Base-by-base conservation (phyloP, 306 rosid species). In the Bauhinia variegata region DNA sequence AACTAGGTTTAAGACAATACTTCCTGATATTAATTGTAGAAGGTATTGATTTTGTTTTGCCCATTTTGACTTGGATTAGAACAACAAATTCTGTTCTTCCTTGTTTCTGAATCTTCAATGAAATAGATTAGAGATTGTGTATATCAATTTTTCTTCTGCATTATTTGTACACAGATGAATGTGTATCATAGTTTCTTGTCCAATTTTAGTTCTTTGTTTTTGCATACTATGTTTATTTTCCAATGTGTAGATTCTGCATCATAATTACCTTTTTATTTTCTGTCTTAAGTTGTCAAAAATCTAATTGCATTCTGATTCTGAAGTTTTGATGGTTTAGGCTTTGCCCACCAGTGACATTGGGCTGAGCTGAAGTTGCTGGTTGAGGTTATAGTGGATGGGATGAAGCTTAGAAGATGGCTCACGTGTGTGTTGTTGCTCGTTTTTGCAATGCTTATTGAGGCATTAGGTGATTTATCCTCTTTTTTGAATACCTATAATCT, bases 401-500 rank as follows among this genome's bases (percentile, higher is more conserved):
- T 80, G 92, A 83, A 61, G 92, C 84, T 62, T 54, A 48, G 54
- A 77, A 67, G 19, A 72, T 77, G 96, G 79, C 17, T 46, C 18
- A 67, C 79, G 55, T 50, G 78, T 73, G 76, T 85, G 70, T 60
- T 88, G 68, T 47, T 88, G 65, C 84, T 90, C 54, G 52, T 82
- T 5, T 1, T 78, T 65, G 78, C 86, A 74, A 56, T 82, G 76
- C 68, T 85, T 54, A 56, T 82, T 68, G 18, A 76, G 67, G 44
- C 76, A 61, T 77, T 56, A 71, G 99, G 99, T 95, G 86, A 74
- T 44, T 7, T 67, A 10, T 11, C 17, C 32, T 38, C 65, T 23
- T 15, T 65, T 2, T 65, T 12, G 61, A 67, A 28, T 2, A 7
- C 17, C 23, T 64, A 15, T 65, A 42, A 18, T 58, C 32, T 34